A percentile compares a stretch with the other conserved stretches of the same genome.
Conservation (phyloP, 2,329 filamentous ascomycete genomes). For the Alternaria panax region DNA sequence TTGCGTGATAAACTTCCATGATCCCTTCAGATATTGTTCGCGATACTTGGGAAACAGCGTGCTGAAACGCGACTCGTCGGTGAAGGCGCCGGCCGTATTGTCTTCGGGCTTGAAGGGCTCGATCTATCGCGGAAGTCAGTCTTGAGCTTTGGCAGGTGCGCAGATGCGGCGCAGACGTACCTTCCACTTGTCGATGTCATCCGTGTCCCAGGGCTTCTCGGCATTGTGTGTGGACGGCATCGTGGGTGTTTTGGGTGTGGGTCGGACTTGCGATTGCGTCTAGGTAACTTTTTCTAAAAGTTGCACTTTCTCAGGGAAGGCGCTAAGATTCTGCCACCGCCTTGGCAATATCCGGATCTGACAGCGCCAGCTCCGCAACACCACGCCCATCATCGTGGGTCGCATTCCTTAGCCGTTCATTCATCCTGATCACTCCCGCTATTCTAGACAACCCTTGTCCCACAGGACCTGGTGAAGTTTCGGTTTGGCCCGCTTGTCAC, state of each 20-base stretch:
- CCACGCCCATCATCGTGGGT: neutral
- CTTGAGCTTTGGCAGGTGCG: neutral
- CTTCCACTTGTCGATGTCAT: conserved; percentile 98
- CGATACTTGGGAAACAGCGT: conserved; percentile 94
- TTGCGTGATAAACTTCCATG: conserved; percentile 90
- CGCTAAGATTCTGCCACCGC: conserved; percentile 18
- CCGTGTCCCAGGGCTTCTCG: conserved; percentile 80
- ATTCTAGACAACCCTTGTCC: too few relatives aligned
- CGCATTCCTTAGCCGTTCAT: neutral
- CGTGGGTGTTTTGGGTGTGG: conserved; percentile 8
- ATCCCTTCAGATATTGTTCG: conserved; percentile 89
- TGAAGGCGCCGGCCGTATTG: conserved; percentile 84
- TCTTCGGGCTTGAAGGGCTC: conserved; percentile 86
- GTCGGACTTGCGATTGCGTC: neutral
- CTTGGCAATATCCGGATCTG: neutral
- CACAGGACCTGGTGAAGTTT: too few relatives aligned
- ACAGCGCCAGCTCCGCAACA: neutral
- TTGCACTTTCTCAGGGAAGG: conserved; percentile 10
- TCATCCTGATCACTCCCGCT: neutral
- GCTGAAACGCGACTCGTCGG: conserved; percentile 90
- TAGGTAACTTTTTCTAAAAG: conserved; percentile 20
- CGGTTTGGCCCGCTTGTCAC: too few relatives aligned
- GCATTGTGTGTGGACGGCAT: conserved; percentile 92
- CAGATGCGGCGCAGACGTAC: conserved; percentile 47
- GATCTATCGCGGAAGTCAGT: conserved; percentile 58